Conservation (phyloP, 108 stramenopile species). For the Nitzschia inconspicua region DNA sequence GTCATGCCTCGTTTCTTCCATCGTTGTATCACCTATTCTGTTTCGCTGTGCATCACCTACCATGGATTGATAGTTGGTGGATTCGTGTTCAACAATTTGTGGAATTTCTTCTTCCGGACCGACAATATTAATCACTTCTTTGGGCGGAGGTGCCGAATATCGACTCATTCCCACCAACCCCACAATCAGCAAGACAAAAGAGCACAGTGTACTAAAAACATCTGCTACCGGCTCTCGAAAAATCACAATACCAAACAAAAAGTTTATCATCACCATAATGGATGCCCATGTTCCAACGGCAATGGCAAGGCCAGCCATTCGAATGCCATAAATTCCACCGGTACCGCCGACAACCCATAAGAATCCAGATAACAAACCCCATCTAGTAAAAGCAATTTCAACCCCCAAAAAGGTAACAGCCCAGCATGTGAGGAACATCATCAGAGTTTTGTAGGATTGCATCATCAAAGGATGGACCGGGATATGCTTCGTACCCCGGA, state of each 20-base stretch:
- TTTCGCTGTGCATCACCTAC: no score
- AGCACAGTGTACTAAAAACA: constrained; percentile 19
- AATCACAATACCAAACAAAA: constrained; percentile 59
- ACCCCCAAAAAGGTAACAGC: constrained; percentile 40
- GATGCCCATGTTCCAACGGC: constrained; percentile 71
- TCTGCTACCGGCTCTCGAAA: constrained; percentile 58
- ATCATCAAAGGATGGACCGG: constrained; percentile 62
- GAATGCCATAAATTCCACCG: constrained; percentile 40
- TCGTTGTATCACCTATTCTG: no score
- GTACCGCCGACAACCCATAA: constrained; percentile 57
- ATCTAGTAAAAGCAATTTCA: constrained; percentile 46
- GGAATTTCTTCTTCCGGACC: background rate
- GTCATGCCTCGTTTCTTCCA: no score
- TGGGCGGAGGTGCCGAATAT: constrained; percentile 23
- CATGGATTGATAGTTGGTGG: no score
- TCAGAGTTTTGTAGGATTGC: constrained; percentile 55
- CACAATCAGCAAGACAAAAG: constrained; percentile 28
- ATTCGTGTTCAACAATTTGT: no score
- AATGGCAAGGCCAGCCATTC: constrained; percentile 69
- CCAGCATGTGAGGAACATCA: constrained; percentile 56
- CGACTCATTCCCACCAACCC: constrained; percentile 50
- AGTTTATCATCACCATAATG: constrained; percentile 61
- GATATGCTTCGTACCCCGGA: constrained; percentile 44
- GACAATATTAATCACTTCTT: background rate
- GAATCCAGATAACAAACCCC: constrained; percentile 71